Base-by-base conservation (phyloP, 139 green algal genomes). In the Ulvella scutata region DNA sequence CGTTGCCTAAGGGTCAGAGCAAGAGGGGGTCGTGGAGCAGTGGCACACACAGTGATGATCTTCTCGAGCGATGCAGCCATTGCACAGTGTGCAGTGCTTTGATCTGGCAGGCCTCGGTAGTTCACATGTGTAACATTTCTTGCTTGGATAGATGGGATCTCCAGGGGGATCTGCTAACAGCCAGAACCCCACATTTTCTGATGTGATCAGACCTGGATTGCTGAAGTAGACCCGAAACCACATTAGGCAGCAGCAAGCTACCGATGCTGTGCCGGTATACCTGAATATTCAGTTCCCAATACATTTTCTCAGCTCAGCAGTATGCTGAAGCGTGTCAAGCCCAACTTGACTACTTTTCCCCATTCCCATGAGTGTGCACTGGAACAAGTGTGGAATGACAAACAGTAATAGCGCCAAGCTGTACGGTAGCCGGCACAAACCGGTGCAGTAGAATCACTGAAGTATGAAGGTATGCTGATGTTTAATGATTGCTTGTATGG, bases 71-170 rank as follows among this genome's bases (percentile, higher is more conserved):
- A 67, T 26, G 59, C 38, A 86, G 76, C 74, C 79, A 38, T 78
- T 76, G 78, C 81, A 87, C 26, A 81, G 33, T 13, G 37, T 62
- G 76, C 87, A 91, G 78, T 92, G 87, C 81, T 92, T 92, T 37
- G 81, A 83, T 74, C 87, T 83, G 4, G 79, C 80, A 34, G 87
- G 87, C 43, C 79, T 79, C 10, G 75, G 38, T 28, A 82, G 28
- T 9, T 40, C 21, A 76, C 87, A 92, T 10, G 85, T 91, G 1
- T 51, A n/a, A 77, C 87, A 92, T 3, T 84, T 26, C 51, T 75
- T 82, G 17, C 23, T 29, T 33, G 62, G 4, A 61, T 62, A 81
- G 1, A 67, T 9, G n/a, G n/a, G 31, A 26, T 67, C 51, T 23
- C 51, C 51, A 67, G 51, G 17, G 6, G 9, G 9, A 67, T 67